A percentile compares a stretch with the other conserved stretches of the same genome.
Conservation (phyloP, 108 stramenopile species). For the Stephanodiscus minutulus region DNA sequence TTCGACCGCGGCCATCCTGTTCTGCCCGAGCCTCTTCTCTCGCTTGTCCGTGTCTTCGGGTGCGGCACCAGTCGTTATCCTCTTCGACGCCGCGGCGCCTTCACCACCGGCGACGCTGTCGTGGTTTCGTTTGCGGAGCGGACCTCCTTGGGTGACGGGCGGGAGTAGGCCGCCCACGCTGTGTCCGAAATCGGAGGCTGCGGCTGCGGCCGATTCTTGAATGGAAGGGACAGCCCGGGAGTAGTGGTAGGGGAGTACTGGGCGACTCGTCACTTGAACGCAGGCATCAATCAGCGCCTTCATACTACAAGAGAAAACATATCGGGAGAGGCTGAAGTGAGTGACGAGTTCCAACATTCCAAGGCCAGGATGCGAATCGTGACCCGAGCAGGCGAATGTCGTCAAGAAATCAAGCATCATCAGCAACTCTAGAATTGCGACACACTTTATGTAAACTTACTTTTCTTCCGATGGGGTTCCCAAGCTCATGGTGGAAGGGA, state of each 20-base stretch:
- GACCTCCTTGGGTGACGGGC: background rate
- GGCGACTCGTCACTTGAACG: conserved; percentile 14
- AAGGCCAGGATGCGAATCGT: background rate
- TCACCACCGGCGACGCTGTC: background rate
- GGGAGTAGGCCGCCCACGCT: background rate
- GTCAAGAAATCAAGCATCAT: too few relatives aligned
- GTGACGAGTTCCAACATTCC: background rate
- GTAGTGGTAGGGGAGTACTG: background rate
- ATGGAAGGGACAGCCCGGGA: background rate
- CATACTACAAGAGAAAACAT: conserved; percentile 6
- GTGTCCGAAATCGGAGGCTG: background rate
- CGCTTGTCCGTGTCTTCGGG: conserved; percentile 25
- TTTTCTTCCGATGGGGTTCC: background rate
- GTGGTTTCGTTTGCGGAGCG: conserved; percentile 21
- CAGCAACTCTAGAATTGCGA: too few relatives aligned
- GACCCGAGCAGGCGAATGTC: background rate
- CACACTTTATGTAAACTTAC: background rate
- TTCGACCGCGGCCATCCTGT: conserved; percentile 84
- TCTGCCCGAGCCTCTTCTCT: conserved; percentile 83
- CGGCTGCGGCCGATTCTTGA: background rate
- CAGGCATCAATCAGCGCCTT: conserved; percentile 35
- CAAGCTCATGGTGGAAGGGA: background rate
- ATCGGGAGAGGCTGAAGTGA: background rate
- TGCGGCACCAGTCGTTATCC: background rate
- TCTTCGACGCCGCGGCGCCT: conserved; percentile 13